phyloP scores from a whole-genome alignment of 176 grass and related monocot genomes.

The Oryza longistaminata region DNA sequence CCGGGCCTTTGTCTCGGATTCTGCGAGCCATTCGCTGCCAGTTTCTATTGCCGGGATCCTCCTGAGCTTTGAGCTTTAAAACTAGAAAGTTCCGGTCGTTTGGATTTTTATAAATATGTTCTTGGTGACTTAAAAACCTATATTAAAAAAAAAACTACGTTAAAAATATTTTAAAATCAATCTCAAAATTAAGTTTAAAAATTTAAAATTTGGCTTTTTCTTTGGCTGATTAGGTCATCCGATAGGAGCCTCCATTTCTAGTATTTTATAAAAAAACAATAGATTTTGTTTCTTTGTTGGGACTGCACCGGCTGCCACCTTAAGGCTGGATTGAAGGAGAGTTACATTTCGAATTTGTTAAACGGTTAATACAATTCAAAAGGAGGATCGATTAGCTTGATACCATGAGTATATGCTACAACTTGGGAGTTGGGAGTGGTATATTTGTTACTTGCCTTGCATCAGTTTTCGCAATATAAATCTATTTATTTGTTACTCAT shows the following conservation, averaged over 20 bases:
- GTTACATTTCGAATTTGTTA: not conserved
- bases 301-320: not conserved
- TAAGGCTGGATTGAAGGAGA: not conserved
- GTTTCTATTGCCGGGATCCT: slow-evolving; percentile 6
- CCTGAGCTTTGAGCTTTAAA: not conserved
- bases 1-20: not conserved
- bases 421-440: not conserved
- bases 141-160: too few relatives aligned
- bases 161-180: too few relatives aligned
- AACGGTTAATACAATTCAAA: not conserved
- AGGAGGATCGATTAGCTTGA: not conserved
- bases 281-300: not conserved
- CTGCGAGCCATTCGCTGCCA: slow-evolving; percentile 39
- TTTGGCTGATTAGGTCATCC: too few relatives aligned
- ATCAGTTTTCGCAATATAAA: not conserved
- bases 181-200: too few relatives aligned
- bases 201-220: too few relatives aligned
- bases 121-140: too few relatives aligned
- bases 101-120: too few relatives aligned
- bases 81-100: too few relatives aligned
- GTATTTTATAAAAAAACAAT: too few relatives aligned
- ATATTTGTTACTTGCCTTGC: not conserved
- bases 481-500: too few relatives aligned
- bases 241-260: too few relatives aligned
- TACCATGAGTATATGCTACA: not conserved